Percentiles rank a stretch among this genome's conserved stretches.
These are phyloP conservation scores for Saccharomyces uvarum DNA, from an alignment of 1,139 yeast species.

Conservation along the genomic window DNA sequence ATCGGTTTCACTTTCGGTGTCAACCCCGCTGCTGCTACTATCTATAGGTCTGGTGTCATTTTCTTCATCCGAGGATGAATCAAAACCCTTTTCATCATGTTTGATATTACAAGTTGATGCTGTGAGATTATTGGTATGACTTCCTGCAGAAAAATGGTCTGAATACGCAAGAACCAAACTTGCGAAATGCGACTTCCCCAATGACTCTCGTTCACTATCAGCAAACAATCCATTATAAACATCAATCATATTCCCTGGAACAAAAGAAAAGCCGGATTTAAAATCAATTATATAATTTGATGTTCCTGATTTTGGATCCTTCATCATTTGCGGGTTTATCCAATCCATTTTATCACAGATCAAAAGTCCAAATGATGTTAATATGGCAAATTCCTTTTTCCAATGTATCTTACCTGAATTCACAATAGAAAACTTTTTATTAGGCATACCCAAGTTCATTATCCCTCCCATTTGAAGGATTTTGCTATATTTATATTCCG, in stretches of 20 bases:
- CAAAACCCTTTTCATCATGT: neutral
- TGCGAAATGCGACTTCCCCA: conserved; percentile 6
- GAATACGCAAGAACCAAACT: neutral
- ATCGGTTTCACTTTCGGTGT: neutral
- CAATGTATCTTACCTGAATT: conserved; percentile 31
- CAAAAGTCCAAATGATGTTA: conserved; percentile 41
- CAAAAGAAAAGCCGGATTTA: conserved; percentile 9
- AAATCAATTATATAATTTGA: conserved; percentile 29
- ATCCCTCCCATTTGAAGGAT: conserved; percentile 30
- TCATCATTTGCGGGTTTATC: conserved; percentile 20
- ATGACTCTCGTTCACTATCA: conserved; percentile 8
- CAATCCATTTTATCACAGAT: conserved; percentile 35
- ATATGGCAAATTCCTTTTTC: conserved; percentile 38
- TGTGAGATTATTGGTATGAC: neutral
- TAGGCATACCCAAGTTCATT: conserved; percentile 12
- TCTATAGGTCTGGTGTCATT: neutral
- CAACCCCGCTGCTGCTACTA: neutral
- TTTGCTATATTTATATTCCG: conserved; percentile 19
- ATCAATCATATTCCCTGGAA: conserved; percentile 10
- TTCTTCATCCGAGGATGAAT: conserved; percentile 1
- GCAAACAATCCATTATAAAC: conserved; percentile 23
- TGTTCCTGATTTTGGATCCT: conserved; percentile 19
- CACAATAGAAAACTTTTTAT: conserved; percentile 24
- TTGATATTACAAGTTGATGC: neutral
- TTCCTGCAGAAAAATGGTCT: neutral